These are phyloP conservation scores for Farysia itapuensis DNA, from an alignment of 1,284 basidiomycete genomes.

Conservation along the genomic window DNA sequence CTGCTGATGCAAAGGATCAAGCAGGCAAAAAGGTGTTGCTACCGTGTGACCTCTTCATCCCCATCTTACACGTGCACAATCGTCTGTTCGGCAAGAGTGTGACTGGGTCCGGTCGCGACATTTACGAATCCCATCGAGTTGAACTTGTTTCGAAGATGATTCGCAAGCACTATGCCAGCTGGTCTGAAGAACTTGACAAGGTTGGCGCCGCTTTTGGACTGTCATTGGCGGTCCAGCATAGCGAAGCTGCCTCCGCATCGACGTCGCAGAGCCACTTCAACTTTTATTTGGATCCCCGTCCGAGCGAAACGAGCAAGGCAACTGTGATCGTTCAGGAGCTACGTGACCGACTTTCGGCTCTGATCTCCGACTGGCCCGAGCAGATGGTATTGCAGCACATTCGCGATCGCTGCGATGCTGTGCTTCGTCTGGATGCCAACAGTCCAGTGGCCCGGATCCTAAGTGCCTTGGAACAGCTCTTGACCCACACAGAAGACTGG, in stretches of 20 bases:
- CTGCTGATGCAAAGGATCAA: neutral
- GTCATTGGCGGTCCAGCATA: slow-evolving; percentile 17
- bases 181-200: slow-evolving; percentile 36
- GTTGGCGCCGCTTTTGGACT: slow-evolving; percentile 46
- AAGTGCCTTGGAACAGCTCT: slow-evolving; percentile 79
- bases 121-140: slow-evolving; percentile 15
- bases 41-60: slow-evolving; percentile 9
- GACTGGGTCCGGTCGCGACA: neutral
- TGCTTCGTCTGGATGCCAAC: slow-evolving; percentile 70
- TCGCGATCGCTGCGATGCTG: slow-evolving; percentile 71
- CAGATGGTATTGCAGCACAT: slow-evolving; percentile 93
- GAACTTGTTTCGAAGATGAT: slow-evolving; percentile 20
- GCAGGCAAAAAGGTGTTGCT: slow-evolving; percentile 11
- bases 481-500: slow-evolving; percentile 92
- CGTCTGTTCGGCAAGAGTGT: slow-evolving; percentile 24
- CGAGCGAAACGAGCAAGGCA: slow-evolving; percentile 36
- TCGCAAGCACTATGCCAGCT: slow-evolving; percentile 21
- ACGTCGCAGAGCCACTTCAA: slow-evolving; percentile 24
- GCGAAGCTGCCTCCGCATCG: slow-evolving; percentile 5
- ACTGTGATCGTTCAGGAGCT: slow-evolving; percentile 41
- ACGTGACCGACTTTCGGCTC: slow-evolving; percentile 38
- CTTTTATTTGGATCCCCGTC: slow-evolving; percentile 53
- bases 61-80: slow-evolving; percentile 38
- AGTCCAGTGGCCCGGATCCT: slow-evolving; percentile 83
- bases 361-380: slow-evolving; percentile 88